Evolutionary conservation across 345 rosid genomes (phyloP), one percentile per base, ranked within the genome.

Genomic region (Ricinus communis): DNA sequence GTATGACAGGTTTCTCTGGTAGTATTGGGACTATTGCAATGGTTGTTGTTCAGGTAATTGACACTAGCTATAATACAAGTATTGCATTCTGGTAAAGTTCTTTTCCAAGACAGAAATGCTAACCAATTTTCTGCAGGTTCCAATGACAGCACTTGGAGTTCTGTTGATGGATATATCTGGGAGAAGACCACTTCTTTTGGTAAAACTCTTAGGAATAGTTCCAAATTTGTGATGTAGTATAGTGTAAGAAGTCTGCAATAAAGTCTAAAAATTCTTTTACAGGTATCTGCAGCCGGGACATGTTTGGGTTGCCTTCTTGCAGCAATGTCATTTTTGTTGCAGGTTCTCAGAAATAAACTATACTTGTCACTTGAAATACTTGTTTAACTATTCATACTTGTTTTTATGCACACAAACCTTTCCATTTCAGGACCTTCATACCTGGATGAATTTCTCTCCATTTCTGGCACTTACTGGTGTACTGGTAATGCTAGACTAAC

Each of bases 231-330:
- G 19, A 45, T 40, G n/a, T 40, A 47, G 46, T 33, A 11, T 38
- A 24, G 15, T 50, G 25, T 22, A 36, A 24, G 4, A 15, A 25
- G 22, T 14, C n/a, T 1, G 27, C 66, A 31, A 68, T 60, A 64
- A 76, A 57, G 25, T 57, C 58, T 62, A 7, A 60, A 16, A 2
- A 38, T 43, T 43, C 38, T 36, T 68, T 79, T 78, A 10, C 87
- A 90, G 97, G 77, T 90, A 28, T 91, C 97, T 50, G 93, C 96
- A n/a, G 90, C 83, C 21, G 94, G 98, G 76, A 84, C 90, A 72
- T 91, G 96, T 68, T 61, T 89, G 73, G 96, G 97, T 73, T 87
- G 97, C 77, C 61, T 91, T 67, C 83, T 90, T 4, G 74, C 80
- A 1, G 86, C 85, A 33, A 45, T 87, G 28, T 87, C 97, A 14